Evolutionary conservation across 2,329 filamentous ascomycete species (phyloP).

Genomic region (Colletotrichum sublineola): DNA sequence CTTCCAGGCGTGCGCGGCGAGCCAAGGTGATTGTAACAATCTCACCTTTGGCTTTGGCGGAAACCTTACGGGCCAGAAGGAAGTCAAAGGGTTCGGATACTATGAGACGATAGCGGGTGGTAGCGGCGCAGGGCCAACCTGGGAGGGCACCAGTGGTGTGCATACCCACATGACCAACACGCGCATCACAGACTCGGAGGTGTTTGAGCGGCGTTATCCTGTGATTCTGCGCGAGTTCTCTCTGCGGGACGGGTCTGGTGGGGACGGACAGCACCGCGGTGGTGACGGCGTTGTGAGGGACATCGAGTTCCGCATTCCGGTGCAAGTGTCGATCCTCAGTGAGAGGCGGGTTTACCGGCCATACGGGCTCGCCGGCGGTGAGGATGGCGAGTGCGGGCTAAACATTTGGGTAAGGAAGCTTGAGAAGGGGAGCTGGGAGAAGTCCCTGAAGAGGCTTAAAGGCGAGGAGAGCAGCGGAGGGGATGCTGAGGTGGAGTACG

Average conservation of each 20-base stretch:
- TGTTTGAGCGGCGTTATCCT: conserved; percentile 70
- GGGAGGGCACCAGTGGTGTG: conserved; percentile 59
- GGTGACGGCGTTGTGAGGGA: conserved; percentile 83
- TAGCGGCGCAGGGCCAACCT: conserved; percentile 75
- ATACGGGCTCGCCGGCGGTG: conserved; percentile 87
- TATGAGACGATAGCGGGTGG: conserved; percentile 76
- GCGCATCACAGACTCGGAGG: conserved; percentile 72
- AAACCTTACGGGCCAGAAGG: conserved; percentile 54
- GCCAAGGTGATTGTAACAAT: conserved; percentile 86
- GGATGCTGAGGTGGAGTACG: conserved; percentile 58
- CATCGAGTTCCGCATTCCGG: conserved; percentile 82
- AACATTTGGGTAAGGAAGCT: conserved; percentile 90
- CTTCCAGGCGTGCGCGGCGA: conserved; percentile 83
- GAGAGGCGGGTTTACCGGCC: conserved; percentile 82
- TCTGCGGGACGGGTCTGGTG: conserved; percentile 73
- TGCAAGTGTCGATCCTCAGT: conserved; percentile 82
- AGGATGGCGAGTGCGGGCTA: conserved; percentile 81
- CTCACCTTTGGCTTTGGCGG: conserved; percentile 82
- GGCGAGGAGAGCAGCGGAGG: conserved; percentile 46
- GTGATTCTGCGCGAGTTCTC: conserved; percentile 80
- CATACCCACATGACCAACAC: conserved; percentile 80
- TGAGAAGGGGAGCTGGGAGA: conserved; percentile 66
- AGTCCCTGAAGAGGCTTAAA: conserved; percentile 55
- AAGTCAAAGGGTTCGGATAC: conserved; percentile 59
- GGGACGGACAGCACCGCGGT: conserved; percentile 74